phyloP scores from a whole-genome alignment of 139 green algal species.

The Pedinophyceae sp. region DNA sequence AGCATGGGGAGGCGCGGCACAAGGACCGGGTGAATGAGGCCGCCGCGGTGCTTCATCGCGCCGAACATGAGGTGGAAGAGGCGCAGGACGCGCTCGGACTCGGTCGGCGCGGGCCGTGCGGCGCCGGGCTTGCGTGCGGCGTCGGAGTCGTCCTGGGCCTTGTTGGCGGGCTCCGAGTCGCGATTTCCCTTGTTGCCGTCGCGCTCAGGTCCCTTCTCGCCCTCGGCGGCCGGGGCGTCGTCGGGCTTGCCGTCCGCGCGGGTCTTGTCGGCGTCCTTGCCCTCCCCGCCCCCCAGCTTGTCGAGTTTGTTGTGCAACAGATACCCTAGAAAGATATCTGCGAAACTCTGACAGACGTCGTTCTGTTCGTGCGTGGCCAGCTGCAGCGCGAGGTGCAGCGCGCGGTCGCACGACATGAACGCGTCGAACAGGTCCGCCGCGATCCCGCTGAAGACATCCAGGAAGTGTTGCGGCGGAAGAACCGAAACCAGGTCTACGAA shows the following conservation, averaged over 20 bases:
- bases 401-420: background rate
- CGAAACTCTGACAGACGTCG: background rate
- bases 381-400: background rate
- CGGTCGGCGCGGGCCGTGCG: too few species aligned
- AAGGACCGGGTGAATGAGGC: slow-evolving; percentile 23
- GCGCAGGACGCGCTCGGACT: slow-evolving; percentile 19
- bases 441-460: too few species aligned
- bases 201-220: too few species aligned
- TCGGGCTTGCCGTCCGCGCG: too few species aligned
- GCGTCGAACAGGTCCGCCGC: too few species aligned
- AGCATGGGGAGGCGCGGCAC: slow-evolving; percentile 10
- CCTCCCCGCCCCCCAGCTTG: slow-evolving; percentile 14
- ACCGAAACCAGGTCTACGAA: too few species aligned
- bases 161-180: background rate
- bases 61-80: slow-evolving; percentile 45
- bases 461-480: too few species aligned
- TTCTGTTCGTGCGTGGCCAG: background rate
- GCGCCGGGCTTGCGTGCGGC: too few species aligned
- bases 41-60: slow-evolving; percentile 19
- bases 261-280: too few species aligned
- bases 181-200: background rate
- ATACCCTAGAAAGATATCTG: slow-evolving; percentile 16
- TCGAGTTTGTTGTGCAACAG: slow-evolving; percentile 31
- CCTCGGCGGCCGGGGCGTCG: too few species aligned
- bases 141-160: too few species aligned